Conservation (phyloP, 2,329 filamentous ascomycete species). For the Neoscytalidium dimidiatum region DNA sequence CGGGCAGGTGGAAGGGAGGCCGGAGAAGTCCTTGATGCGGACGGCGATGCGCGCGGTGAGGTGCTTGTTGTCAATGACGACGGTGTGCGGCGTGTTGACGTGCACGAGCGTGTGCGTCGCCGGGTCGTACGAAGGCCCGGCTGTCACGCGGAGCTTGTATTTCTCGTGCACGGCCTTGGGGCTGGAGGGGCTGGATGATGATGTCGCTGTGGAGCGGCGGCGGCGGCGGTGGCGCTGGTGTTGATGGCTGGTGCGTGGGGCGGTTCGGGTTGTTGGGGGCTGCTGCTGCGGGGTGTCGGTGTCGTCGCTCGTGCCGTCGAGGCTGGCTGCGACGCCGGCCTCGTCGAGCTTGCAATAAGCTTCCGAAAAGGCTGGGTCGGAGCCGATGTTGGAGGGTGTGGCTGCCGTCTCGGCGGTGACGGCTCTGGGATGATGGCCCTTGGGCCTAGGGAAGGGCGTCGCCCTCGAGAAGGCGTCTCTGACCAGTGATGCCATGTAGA, state of each 20-base stretch:
- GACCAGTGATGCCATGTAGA: slow-evolving; percentile 7
- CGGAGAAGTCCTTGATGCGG: slow-evolving; percentile 32
- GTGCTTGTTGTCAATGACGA: slow-evolving; percentile 30
- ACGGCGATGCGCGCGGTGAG: slow-evolving; percentile 36
- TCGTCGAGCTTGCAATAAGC: slow-evolving; percentile 15
- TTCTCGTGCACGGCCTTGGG: slow-evolving; percentile 24
- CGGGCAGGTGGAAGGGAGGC: slow-evolving; percentile 34
- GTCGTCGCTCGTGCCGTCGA: not conserved
- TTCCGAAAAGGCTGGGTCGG: not conserved
- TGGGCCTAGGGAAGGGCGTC: not conserved
- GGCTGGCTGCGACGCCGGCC: not conserved
- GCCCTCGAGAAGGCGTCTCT: slow-evolving; percentile 10
- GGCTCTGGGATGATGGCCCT: not conserved
- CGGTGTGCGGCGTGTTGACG: slow-evolving; percentile 32
- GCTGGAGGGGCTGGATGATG: not conserved
- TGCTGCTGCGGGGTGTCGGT: not conserved
- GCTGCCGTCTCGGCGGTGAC: not conserved
- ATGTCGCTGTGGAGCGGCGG: not conserved
- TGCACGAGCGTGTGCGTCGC: slow-evolving; percentile 33
- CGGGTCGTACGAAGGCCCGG: slow-evolving; percentile 36
- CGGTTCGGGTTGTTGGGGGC: not conserved
- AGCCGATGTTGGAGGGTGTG: not conserved
- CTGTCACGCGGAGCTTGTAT: slow-evolving; percentile 40
- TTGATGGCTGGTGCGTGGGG: not conserved
- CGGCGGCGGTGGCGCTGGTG: not conserved